Evolutionary conservation across 2,329 filamentous ascomycete species (phyloP), one percentile per base, ranked within the genome.

Genomic region (Colletotrichum shisoi): DNA sequence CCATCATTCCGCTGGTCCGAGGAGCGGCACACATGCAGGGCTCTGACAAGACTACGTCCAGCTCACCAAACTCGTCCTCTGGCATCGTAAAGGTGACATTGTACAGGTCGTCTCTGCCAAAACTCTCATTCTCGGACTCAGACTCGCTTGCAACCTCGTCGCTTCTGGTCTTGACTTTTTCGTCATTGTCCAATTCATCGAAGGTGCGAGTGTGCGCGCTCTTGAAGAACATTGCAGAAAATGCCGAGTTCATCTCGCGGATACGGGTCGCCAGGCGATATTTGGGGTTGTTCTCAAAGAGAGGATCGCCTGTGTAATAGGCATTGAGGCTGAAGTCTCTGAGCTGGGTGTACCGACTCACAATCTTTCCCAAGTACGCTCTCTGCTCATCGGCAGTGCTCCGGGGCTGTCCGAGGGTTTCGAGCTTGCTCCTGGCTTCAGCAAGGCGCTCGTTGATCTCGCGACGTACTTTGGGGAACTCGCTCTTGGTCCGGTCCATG

Each of bases 201-300:
- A 73, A 71, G 2, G 48, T 8, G 7, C 54, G 57, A 6, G 45
- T 57, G 46, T 79, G 73, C 0, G 71, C 76, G 5, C 51, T 71
- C 0, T 71, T 39, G 1, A 70, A 70, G 9, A 83, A 72, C 0
- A 69, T 34, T 0, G 69, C 24, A 2, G 74, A 71, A 34, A 82
- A 83, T 0, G 13, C 62, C 9, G 81, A 77, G 9, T 79, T 80
- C 13, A 80, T 71, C 24, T 76, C 71, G 0, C 78, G 70, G 9
- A 83, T 75, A 0, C 70, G 70, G 0, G 81, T 82, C 19, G 81
- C 77, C 1, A 83, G 76, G 40, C 74, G 76, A 4, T 81, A 53
- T 0, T 74, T 67, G 0, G 71, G 66, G 0, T 73, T 21, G 0
- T 71, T 45, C 0, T 72, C 68, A 40, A 82, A 82, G 0, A 77